A percentile compares a stretch with the other conserved stretches of the same genome.
phyloP scores from a whole-genome alignment of 2,329 filamentous ascomycete genomes.

The Colletotrichum horii region DNA sequence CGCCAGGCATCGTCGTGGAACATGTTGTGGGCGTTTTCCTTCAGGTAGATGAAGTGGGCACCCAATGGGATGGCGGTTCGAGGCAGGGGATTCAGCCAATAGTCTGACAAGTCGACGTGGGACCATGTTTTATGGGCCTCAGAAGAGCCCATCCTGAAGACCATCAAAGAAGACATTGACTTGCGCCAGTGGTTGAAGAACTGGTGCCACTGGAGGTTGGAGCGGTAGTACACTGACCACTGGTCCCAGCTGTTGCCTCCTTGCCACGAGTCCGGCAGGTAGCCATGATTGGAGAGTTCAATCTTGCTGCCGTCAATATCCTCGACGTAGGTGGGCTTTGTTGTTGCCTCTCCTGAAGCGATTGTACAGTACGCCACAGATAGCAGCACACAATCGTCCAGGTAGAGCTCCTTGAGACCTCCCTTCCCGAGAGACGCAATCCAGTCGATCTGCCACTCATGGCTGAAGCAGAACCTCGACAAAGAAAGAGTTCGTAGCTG shows the following conservation, averaged over 20 bases:
- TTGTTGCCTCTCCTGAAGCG: neutral
- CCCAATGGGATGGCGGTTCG: neutral
- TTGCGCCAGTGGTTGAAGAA: neutral
- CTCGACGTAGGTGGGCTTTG: neutral
- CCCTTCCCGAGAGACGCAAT: slow-evolving; percentile 40
- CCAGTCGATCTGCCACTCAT: slow-evolving; percentile 53
- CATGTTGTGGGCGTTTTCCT: neutral
- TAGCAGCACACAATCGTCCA: slow-evolving; percentile 42
- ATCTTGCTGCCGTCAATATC: neutral
- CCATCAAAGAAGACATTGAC: neutral
- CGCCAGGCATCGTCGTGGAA: neutral
- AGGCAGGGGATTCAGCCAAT: neutral
- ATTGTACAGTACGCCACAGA: neutral
- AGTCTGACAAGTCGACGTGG: neutral
- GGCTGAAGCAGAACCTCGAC: slow-evolving; percentile 44
- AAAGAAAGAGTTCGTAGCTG: slow-evolving; percentile 43
- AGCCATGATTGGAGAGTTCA: neutral
- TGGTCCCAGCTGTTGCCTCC: neutral
- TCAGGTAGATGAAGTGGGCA: neutral
- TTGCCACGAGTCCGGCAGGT: neutral
- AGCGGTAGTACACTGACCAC: neutral
- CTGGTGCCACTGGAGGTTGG: neutral
- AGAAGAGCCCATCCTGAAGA: neutral
- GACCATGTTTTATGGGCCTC: neutral
- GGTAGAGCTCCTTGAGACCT: slow-evolving; percentile 44